Evolutionary conservation across 192 early-diverging fungal species (phyloP), one percentile per base, ranked within the genome.

Genomic region (Entophlyctis helioformis): DNA sequence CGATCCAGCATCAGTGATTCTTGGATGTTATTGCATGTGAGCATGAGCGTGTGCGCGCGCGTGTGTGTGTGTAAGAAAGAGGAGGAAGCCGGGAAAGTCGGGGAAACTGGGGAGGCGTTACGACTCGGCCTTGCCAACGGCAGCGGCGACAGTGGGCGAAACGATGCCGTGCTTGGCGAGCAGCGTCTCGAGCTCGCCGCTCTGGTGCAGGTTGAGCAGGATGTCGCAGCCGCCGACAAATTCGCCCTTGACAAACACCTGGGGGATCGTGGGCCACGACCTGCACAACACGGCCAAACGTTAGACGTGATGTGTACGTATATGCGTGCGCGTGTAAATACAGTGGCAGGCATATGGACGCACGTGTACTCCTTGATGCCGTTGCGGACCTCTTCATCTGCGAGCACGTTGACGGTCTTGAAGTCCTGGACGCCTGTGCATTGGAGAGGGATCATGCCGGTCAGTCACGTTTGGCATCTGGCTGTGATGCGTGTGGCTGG

Each of bases 211-310:
- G 56, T 80, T 79, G 18, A 87, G 70, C 54, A 97, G 58, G 53
- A 97, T 93, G 59, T 97, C 91, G 55, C 80, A 85, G 18, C 93
- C 93, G 46, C 93, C 91, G 37, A 95, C 78, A 60, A 97, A 91
- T 69, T 95, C 87, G 53, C 91, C 91, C 54, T 91, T 85, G 58
- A 97, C 72, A 53, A 86, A 97, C 6, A 97, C 83, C 67, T 97
- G 93, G 15, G 93, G 93, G 57, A 88, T 85, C 27, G 93, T 97
- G 10, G 90, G 93, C 93, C 93, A 97, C 42, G 48, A 53, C 20
- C 63, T 64, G 22, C 6, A 34, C 27, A 39, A 37, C 47, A 10
- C 9, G 31, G 36, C 10, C 8, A 1, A 38, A 39, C 42, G 7
- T 19, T n/a, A 46, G 40, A 11, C 23, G 18, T 10, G 29, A 4